phyloP scores from a whole-genome alignment of 1,284 basidiomycete species.

The Leccinum fallax region DNA sequence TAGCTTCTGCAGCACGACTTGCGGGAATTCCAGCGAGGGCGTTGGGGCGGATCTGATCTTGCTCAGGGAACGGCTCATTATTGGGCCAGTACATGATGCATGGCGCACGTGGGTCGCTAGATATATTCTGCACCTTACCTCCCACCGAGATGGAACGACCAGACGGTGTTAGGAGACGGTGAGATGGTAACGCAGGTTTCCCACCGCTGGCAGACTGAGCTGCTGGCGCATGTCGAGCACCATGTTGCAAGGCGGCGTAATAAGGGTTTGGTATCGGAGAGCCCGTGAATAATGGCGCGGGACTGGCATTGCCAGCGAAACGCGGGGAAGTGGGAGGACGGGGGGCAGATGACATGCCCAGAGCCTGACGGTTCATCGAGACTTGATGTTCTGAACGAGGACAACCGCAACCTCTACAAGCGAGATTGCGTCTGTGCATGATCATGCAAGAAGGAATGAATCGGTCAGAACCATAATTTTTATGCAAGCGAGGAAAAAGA shows the following conservation, averaged over 20 bases:
- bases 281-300: slow-evolving; percentile 12
- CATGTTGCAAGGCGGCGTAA: slow-evolving; percentile 20
- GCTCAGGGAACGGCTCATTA: slow-evolving; percentile 77
- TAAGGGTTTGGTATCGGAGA: slow-evolving; percentile 31
- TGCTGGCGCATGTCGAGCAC: slow-evolving; percentile 16
- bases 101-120: slow-evolving; percentile 63
- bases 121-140: slow-evolving; percentile 77
- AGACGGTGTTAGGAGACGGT: slow-evolving; percentile 65
- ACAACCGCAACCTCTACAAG: slow-evolving; percentile 73
- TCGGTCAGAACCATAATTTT: slow-evolving; percentile 33
- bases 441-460: slow-evolving; percentile 46
- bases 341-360: slow-evolving; percentile 27
- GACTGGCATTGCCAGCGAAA: slow-evolving; percentile 35
- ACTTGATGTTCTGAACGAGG: slow-evolving; percentile 48
- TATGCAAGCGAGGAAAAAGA: slow-evolving; percentile 33
- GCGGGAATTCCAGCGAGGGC: slow-evolving; percentile 55
- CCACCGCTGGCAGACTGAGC: slow-evolving; percentile 20
- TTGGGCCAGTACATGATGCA: slow-evolving; percentile 88
- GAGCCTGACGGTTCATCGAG: slow-evolving; percentile 31
- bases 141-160: slow-evolving; percentile 72
- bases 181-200: slow-evolving; percentile 42
- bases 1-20: slow-evolving; percentile 27
- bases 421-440: slow-evolving; percentile 64
- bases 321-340: slow-evolving; percentile 47
- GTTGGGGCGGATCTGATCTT: slow-evolving; percentile 71